Percentiles rank a stretch among this genome's conserved stretches.
Conservation (phyloP, 192 early-diverging fungal species). For the Fimicolochytrium jonesii region DNA sequence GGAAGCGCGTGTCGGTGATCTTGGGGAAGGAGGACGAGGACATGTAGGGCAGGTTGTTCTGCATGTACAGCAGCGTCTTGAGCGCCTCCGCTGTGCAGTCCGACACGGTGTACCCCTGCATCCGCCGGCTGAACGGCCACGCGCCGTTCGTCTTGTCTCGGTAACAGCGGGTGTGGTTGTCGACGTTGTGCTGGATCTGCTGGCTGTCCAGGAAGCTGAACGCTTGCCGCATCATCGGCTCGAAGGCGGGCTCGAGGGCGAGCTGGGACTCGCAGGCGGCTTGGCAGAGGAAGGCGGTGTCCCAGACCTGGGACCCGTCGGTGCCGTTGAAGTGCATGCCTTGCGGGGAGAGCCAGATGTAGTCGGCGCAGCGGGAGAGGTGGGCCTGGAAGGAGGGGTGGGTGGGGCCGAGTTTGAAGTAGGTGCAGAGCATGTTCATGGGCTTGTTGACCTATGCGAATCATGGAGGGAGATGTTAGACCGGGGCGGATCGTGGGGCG, state of each 20-base stretch:
- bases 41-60: conserved; percentile 49
- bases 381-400: conserved; percentile 74
- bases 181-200: conserved; percentile 72
- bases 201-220: conserved; percentile 80
- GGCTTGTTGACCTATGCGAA: conserved; percentile 82
- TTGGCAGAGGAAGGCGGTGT: conserved; percentile 83
- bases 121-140: conserved; percentile 93
- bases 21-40: conserved; percentile 24
- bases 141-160: conserved; percentile 85
- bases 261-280: conserved; percentile 69
- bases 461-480: too few relatives aligned
- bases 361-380: conserved; percentile 69
- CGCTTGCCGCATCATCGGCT: conserved; percentile 58
- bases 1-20: conserved; percentile 67
- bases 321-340: conserved; percentile 96
- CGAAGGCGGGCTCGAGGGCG: conserved; percentile 65
- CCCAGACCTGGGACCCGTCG: conserved; percentile 97
- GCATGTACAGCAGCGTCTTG: conserved; percentile 72
- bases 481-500: too few relatives aligned
- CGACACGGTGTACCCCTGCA: conserved; percentile 92
- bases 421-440: conserved; percentile 86
- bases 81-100: conserved; percentile 94
- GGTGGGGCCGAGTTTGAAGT: conserved; percentile 80
- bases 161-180: conserved; percentile 63
- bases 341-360: conserved; percentile 86